Base-by-base conservation (phyloP, 306 rosid genomes). In the Rosa persica region DNA sequence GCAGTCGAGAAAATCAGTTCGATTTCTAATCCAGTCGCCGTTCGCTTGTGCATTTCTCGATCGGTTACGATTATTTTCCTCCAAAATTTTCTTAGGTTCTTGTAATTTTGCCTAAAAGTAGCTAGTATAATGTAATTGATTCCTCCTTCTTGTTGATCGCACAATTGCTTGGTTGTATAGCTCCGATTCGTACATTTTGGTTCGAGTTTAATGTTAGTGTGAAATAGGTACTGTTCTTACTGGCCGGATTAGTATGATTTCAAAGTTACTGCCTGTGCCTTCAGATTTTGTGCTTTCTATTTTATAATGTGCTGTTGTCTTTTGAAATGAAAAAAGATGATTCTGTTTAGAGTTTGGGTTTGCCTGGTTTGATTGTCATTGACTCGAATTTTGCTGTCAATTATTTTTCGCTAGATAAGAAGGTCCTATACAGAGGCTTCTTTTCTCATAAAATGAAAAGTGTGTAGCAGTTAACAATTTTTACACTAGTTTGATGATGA, bases 81-180 rank as follows among this genome's bases (percentile, higher is more conserved):
- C n/a, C 66, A 36, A 81, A 25, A 44, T 78, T 61, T 40, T 17
- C 25, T 39, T 52, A 23, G 19, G 58, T 73, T 78, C 25, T 52
- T 57, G 51, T 68, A 25, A 78, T 48, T 74, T 85, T 47, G 22
- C 12, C 38, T 44, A 51, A 30, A 30, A 30, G 36, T 30, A 30
- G 36, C 36, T 30, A 8, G 49, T 42, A 34, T 43, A 72, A 52
- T 79, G 72, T 52, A 68, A 73, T 47, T 47, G 27, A 76, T 83
- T 73, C 40, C 42, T 44, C 27, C 12, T 58, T 67, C 20, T 9
- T 65, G 15, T 34, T 49, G 60, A 69, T 38, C 40, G 25, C 5
- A 39, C 67, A 74, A 67, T 69, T 40, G 2, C 55, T 30, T 30
- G 36, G 36, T 49, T 36, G 65, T 51, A 67, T 52, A 71, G 67